Conservation (phyloP, 495 filamentous ascomycete species). For the Aspergillus leporis region DNA sequence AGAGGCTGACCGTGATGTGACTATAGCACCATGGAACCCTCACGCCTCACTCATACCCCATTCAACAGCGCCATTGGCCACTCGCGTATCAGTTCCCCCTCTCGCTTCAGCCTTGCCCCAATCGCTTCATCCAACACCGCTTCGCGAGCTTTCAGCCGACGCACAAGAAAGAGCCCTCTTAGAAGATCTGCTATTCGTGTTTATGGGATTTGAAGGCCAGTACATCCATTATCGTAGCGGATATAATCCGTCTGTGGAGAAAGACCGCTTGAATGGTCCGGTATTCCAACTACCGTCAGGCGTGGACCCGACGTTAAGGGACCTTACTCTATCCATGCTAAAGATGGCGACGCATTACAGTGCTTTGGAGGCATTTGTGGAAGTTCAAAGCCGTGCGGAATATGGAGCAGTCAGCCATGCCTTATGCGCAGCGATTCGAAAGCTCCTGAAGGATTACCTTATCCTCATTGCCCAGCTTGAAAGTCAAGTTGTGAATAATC, state of each 20-base stretch:
- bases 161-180: constrained; percentile 82
- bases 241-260: constrained; percentile 82
- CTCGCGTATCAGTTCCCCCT: constrained; percentile 81
- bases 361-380: constrained; percentile 88
- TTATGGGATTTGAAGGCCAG: constrained; percentile 98
- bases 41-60: constrained; percentile 78
- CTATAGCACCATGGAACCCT: constrained; percentile 72
- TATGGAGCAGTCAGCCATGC: constrained; percentile 97
- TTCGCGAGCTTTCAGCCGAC: constrained; percentile 72
- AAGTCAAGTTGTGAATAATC: constrained; percentile 82
- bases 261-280: constrained; percentile 81
- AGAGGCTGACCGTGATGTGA: constrained; percentile 24
- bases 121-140: constrained; percentile 66
- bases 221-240: constrained; percentile 83
- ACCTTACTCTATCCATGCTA: constrained; percentile 83
- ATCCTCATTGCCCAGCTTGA: constrained; percentile 91
- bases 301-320: constrained; percentile 86
- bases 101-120: constrained; percentile 71
- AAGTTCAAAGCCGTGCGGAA: constrained; percentile 89
- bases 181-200: constrained; percentile 89
- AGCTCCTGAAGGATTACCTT: constrained; percentile 88
- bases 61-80: constrained; percentile 84
- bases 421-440: constrained; percentile 88
- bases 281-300: constrained; percentile 76
- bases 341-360: constrained; percentile 95